Base-by-base conservation (phyloP, 163 green algal species). In the Scenedesmus sp. region DNA sequence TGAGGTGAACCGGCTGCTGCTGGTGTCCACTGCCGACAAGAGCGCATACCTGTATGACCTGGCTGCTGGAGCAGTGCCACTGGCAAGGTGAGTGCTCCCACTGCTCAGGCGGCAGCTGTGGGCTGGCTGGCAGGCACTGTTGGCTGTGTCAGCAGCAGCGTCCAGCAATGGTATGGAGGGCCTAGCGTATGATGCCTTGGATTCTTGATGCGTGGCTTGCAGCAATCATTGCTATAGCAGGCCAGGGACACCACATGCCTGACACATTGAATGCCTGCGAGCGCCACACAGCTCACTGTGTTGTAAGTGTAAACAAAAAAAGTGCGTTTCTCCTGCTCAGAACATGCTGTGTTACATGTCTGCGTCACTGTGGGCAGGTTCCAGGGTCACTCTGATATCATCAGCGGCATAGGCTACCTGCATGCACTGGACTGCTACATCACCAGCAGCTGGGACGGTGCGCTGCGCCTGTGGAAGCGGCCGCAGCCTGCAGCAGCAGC, bases 21-120 rank as follows among this genome's bases (percentile, higher is more conserved):
- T 97, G 60, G 93, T 92, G 2, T 87, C 93, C n/a, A 96, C 94
- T 89, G 90, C 96, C 34, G 95, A 97, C 93, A 95, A 95, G 83
- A 92, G 82, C 52, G 91, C 92, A 0, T 95, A 95, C 34, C 88
- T 96, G 73, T 97, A 96, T 82, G 91, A 95, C 87, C 93, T 97
- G 81, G 93, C 95, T 9, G 88, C 95, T 77, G 93, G 54, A 34
- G 46, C 93, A 57, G 92, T 96, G 56, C 95, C 94, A 9, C 81
- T 95, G 1, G 92, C 92, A 54, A 95, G 84, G 88, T 94, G 57
- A 57, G 91, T 56, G 15, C 64, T 55, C 5, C 34, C 52, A 55
- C 34, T 46, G 34, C 34, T 46, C 55, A 34, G 15, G 55, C 87
- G 59, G 10, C 7, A 57, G 55, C 66, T 87, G 62, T 54, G 23